These are phyloP conservation scores for Urochloa ruziziensis DNA, from an alignment of 176 grass and related monocot genomes.

Conservation along the genomic window DNA sequence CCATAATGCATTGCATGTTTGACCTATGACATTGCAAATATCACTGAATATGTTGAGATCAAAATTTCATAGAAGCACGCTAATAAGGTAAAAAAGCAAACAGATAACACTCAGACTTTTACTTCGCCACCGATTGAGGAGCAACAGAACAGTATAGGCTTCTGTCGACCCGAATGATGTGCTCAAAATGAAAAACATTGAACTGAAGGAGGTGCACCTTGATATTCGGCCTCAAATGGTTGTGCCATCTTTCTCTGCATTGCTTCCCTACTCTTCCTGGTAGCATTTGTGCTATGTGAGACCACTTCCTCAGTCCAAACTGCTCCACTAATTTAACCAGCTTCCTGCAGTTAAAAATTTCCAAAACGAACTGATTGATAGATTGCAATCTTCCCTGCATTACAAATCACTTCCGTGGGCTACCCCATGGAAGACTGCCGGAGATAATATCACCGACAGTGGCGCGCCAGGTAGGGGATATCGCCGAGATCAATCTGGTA, in stretches of 20 bases:
- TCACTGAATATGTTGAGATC: background rate
- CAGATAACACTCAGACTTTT: background rate
- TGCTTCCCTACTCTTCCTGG: slow-evolving; percentile 94
- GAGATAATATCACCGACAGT: too few relatives aligned
- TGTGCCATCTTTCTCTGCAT: slow-evolving; percentile 95
- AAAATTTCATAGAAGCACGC: background rate
- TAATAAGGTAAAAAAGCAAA: too few relatives aligned
- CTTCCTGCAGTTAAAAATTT: slow-evolving; percentile 49
- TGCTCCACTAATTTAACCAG: slow-evolving; percentile 79
- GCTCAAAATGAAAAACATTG: background rate
- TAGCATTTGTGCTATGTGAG: slow-evolving; percentile 72
- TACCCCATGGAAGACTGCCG: too few relatives aligned
- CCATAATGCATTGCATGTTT: slow-evolving; percentile 4
- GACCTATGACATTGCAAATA: background rate
- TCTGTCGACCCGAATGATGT: background rate
- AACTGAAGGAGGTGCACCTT: slow-evolving; percentile 46
- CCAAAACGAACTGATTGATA: background rate
- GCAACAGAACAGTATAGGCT: background rate
- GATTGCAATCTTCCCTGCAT: too few relatives aligned
- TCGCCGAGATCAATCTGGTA: too few relatives aligned
- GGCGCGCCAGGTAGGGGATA: too few relatives aligned
- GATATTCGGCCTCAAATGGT: slow-evolving; percentile 95
- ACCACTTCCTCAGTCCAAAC: slow-evolving; percentile 92
- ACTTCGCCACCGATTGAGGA: background rate
- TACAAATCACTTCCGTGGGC: too few relatives aligned